These are phyloP conservation scores for Saksenaea vasiformis DNA, from an alignment of 371 early-diverging fungal genomes.

Conservation along the genomic window DNA sequence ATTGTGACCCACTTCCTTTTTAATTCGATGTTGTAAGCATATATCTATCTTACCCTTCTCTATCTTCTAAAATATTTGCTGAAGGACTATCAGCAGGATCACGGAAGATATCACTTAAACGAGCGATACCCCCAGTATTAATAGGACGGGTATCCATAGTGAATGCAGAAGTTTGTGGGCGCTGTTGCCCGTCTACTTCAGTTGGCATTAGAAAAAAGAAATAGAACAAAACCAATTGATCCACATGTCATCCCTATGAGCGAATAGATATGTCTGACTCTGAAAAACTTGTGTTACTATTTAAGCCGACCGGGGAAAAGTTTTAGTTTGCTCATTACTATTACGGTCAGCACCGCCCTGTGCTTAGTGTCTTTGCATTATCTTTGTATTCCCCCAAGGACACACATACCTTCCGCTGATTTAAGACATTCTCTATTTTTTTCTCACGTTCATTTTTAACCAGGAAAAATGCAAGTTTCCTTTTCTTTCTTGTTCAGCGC, in stretches of 20 bases:
- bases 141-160: neutral
- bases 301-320: slow-evolving; percentile 3
- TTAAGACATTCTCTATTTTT: neutral
- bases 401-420: too few relatives aligned
- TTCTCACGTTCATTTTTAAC: neutral
- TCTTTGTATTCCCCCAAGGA: too few relatives aligned
- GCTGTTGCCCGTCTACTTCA: neutral
- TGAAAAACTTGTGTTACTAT: slow-evolving; percentile 2
- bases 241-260: neutral
- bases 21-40: neutral
- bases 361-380: too few relatives aligned
- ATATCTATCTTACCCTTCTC: neutral
- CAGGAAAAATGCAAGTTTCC: neutral
- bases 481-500: neutral
- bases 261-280: neutral
- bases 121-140: neutral
- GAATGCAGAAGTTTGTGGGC: too few relatives aligned
- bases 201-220: neutral
- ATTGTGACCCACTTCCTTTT: neutral
- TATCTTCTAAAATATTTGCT: neutral
- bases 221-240: neutral
- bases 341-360: too few relatives aligned
- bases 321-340: neutral
- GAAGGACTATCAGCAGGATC: neutral
- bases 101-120: neutral